Conservation (phyloP, 345 rosid species). For the Fremontodendron californicum region DNA sequence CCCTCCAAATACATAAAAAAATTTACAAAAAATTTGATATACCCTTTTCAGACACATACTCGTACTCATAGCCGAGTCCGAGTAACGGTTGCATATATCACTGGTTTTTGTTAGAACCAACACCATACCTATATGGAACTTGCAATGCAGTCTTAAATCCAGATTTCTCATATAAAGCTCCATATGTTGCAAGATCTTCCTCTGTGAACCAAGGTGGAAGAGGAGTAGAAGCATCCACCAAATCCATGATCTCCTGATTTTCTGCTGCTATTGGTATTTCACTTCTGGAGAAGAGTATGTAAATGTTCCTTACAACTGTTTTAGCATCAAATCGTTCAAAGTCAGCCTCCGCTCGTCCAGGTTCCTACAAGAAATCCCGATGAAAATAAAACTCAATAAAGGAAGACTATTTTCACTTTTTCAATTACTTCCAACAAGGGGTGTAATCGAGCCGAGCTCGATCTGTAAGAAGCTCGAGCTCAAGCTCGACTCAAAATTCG, state of each 20-base stretch:
- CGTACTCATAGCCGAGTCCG: no score
- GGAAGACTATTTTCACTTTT: not conserved
- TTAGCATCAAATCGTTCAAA: constrained; percentile 51
- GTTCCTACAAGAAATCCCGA: constrained; percentile 25
- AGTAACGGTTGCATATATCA: not conserved
- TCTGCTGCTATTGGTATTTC: constrained; percentile 53
- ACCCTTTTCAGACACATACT: no score
- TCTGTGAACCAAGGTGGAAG: constrained; percentile 55
- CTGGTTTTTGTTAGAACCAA: not conserved
- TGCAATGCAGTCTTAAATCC: constrained; percentile 51
- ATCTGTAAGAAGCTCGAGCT: no score
- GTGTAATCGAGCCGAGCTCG: no score
- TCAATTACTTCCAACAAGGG: not conserved
- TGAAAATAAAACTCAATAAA: not conserved
- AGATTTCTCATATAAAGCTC: constrained; percentile 48
- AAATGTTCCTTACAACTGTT: constrained; percentile 47
- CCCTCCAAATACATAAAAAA: no score
- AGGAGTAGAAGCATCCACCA: constrained; percentile 48
- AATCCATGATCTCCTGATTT: constrained; percentile 56
- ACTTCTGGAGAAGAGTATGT: constrained; percentile 48
- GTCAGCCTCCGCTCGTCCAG: constrained; percentile 65
- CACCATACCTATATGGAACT: constrained; percentile 48
- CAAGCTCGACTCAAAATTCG: no score
- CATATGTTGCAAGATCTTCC: constrained; percentile 48
- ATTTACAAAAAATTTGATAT: no score